Percentiles rank a stretch among this genome's conserved stretches.
Conservation (phyloP, 305 asterid species). For the Fraxinus floribunda region DNA sequence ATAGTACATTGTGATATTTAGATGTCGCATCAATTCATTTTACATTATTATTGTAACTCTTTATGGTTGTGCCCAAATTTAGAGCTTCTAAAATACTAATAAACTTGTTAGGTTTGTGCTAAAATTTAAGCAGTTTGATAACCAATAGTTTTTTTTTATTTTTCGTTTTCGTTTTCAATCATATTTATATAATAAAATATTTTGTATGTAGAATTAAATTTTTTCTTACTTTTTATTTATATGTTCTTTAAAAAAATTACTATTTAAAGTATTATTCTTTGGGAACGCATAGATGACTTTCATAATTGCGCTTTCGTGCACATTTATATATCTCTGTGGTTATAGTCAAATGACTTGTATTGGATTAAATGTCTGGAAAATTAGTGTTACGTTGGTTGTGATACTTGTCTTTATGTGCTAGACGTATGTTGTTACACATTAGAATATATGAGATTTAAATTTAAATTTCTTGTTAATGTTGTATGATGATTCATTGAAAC, state of each 20-base stretch:
- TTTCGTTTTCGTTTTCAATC: too few relatives aligned
- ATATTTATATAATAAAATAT: too few relatives aligned
- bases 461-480: neutral
- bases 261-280: too few relatives aligned
- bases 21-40: neutral
- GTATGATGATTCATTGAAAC: neutral
- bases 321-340: neutral
- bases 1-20: neutral
- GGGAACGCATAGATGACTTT: neutral
- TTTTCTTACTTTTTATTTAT: too few relatives aligned
- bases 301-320: neutral
- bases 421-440: neutral
- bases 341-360: neutral
- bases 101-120: neutral
- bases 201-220: too few relatives aligned
- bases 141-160: neutral
- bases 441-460: neutral
- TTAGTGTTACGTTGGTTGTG: neutral
- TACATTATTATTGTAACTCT: neutral
- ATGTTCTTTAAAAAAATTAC: too few relatives aligned
- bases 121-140: neutral
- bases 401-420: neutral
- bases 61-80: neutral
- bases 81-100: neutral
- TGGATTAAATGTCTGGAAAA: neutral